A percentile compares a stretch with the other conserved stretches of the same genome.
phyloP scores from a whole-genome alignment of 805 yeast species.

The Priceomyces haplophilus region DNA sequence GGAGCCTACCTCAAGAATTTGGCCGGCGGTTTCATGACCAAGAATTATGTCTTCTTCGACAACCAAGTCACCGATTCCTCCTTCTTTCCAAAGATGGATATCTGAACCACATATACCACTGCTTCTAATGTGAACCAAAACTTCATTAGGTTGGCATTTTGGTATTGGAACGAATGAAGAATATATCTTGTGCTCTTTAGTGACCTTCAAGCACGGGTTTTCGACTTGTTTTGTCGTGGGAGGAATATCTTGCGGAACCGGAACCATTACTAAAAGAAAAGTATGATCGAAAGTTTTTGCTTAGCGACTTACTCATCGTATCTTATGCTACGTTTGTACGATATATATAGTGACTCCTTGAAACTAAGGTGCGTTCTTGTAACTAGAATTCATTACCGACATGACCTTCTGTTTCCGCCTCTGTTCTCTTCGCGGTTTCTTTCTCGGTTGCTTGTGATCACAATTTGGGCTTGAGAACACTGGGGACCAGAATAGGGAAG shows the following conservation, averaged over 20 bases:
- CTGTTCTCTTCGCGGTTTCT: background rate
- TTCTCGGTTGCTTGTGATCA: background rate
- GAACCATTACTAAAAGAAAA: slow-evolving; percentile 5
- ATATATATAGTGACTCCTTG: background rate
- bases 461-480: background rate
- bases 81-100: slow-evolving; percentile 20
- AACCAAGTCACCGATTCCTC: slow-evolving; percentile 27
- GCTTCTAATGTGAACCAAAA: slow-evolving; percentile 18
- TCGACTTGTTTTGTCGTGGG: background rate
- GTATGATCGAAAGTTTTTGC: no score
- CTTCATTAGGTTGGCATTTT: slow-evolving; percentile 13
- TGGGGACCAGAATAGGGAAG: background rate
- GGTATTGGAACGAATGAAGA: slow-evolving; percentile 6
- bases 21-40: slow-evolving; percentile 49
- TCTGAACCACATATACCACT: slow-evolving; percentile 24
- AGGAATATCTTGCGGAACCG: slow-evolving; percentile 4
- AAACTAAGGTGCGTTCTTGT: background rate
- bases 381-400: background rate
- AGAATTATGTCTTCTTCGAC: slow-evolving; percentile 33
- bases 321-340: no score
- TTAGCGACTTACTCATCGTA: no score
- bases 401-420: background rate
- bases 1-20: slow-evolving; percentile 48
- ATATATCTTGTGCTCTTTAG: slow-evolving; percentile 4
- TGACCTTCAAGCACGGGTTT: slow-evolving; percentile 7